A percentile compares a stretch with the other conserved stretches of the same genome.
phyloP scores from a whole-genome alignment of 139 green algal genomes.

The Diplosphaera chodatii region DNA sequence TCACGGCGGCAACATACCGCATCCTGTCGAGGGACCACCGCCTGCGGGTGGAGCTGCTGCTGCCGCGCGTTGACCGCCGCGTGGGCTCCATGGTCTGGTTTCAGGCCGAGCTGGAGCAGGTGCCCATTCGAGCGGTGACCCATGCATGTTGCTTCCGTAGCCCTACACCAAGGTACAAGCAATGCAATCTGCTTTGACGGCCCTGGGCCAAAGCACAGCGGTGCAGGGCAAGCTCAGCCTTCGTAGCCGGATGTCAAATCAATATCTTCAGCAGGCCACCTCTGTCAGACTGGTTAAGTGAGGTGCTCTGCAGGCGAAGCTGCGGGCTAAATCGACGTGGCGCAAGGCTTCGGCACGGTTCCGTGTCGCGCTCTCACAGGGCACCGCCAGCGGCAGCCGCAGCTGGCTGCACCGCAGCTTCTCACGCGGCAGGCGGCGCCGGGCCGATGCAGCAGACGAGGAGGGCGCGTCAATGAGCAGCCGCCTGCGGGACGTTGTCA shows the following conservation, averaged over 20 bases:
- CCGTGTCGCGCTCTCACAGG: neutral
- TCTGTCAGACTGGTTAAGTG: too few species aligned
- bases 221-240: too few species aligned
- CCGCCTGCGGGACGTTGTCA: neutral
- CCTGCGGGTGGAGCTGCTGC: neutral
- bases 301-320: neutral
- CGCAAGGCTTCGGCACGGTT: neutral
- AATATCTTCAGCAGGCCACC: too few species aligned
- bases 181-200: too few species aligned
- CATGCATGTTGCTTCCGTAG: too few species aligned
- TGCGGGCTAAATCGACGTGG: neutral
- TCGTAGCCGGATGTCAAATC: too few species aligned
- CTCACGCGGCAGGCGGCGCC: neutral
- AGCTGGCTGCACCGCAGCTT: neutral
- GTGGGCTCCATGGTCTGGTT: conserved; percentile 14
- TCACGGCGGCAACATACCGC: neutral
- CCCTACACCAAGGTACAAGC: too few species aligned
- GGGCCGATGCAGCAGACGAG: neutral
- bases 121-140: too few species aligned
- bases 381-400: too few species aligned
- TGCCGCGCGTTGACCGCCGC: neutral
- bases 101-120: neutral
- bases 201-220: too few species aligned
- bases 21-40: neutral
- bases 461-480: neutral